A percentile compares a stretch with the other conserved stretches of the same genome.
Conservation (phyloP, 371 early-diverging fungal genomes). For the Synchytrium microbalum region DNA sequence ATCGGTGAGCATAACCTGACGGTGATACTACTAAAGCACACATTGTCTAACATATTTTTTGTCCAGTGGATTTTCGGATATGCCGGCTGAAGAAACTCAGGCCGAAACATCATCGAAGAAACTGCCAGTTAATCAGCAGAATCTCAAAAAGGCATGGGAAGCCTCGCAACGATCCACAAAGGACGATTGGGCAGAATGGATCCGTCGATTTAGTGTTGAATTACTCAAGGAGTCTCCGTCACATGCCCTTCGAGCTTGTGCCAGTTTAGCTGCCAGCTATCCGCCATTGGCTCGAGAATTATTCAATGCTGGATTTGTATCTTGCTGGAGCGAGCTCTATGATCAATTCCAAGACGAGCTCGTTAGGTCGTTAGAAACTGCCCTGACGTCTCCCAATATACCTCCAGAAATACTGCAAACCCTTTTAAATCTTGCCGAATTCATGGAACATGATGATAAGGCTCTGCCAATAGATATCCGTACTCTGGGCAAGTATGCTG, state of each 20-base stretch:
- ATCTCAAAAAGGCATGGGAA: constrained; percentile 89
- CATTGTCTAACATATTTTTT: background rate
- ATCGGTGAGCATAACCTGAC: background rate
- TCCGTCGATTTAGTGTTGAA: constrained; percentile 81
- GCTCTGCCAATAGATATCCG: constrained; percentile 89
- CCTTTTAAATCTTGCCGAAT: constrained; percentile 90
- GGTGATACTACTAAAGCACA: background rate
- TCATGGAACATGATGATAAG: constrained; percentile 97
- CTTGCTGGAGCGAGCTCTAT: constrained; percentile 90
- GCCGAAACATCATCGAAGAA: constrained; percentile 47
- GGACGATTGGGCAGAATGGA: constrained; percentile 97
- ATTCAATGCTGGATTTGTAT: constrained; percentile 95
- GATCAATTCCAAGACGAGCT: constrained; percentile 91
- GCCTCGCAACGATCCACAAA: constrained; percentile 80
- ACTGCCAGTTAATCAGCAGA: constrained; percentile 79
- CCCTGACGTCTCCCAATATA: constrained; percentile 73
- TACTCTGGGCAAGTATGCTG: constrained; percentile 82
- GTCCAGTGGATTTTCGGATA: constrained; percentile 6
- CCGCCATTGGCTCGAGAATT: constrained; percentile 77
- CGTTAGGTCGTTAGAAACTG: constrained; percentile 75
- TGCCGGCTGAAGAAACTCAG: constrained; percentile 28
- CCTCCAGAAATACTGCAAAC: constrained; percentile 90
- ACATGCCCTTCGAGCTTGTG: constrained; percentile 88
- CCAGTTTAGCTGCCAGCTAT: constrained; percentile 71
- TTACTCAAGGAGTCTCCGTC: constrained; percentile 94